Base-by-base conservation (phyloP, 306 rosid genomes). In the Trichosanthes cucumerina region DNA sequence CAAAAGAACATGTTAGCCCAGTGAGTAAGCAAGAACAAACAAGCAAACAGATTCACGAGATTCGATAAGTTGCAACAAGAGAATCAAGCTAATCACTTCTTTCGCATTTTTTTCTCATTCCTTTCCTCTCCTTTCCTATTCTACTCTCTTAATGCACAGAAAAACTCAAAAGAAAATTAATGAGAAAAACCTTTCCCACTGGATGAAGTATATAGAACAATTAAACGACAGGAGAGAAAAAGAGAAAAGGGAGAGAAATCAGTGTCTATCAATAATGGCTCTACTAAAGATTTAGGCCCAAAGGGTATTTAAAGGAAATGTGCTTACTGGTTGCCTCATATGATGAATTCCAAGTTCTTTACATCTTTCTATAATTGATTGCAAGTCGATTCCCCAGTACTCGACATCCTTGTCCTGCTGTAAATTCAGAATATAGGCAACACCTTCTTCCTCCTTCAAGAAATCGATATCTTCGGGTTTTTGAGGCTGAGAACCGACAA, bases 401-500 rank as follows among this genome's bases (percentile, higher is more conserved):
- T 90, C 97, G 14, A 91, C 90, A 86, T 92, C 97, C 62, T 79
- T 87, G 85, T 92, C 98, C 80, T 92, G 97, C 82, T 94, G 98
- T 90, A 94, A 87, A 86, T 94, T 94, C 18, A 95, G 84, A 90
- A 90, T 88, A 88, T 89, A 92, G 9, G 93, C 91, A 76, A 94
- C 98, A 79, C 81, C 86, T 88, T 92, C 92, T 85, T 83, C 91
- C 81, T 86, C 85, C 77, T 81, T 89, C 31, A 95, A 90, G 82
- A 90, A 91, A 83, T 89, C 88, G 26, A 92, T 83, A 77, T 95
- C 98, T 80, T 87, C 91, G 5, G 93, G 92, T 85, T 90, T 92
- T 86, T 94, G 97, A 80, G 97, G 98, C 84, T 92, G 98, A 65
- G 98, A 94, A 28, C 97, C 97, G 82, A 94, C 97, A 33, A 94